A percentile compares a stretch with the other conserved stretches of the same genome.
Evolutionary conservation across 2,329 filamentous ascomycete genomes (phyloP).

Genomic region (Exophiala viscosa): DNA sequence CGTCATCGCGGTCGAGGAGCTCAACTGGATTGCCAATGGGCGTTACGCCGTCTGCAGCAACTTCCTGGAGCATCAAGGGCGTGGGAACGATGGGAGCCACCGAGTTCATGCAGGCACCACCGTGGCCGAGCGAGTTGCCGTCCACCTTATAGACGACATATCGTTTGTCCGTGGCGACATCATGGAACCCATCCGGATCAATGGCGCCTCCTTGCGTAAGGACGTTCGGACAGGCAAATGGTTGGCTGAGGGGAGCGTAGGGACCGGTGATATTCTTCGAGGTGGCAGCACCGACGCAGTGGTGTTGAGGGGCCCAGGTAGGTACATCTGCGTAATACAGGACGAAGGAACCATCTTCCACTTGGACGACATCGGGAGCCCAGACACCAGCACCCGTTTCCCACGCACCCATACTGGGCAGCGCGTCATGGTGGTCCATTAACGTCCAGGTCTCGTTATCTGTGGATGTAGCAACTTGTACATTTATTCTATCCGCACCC

Average conservation of each 20-base stretch:
- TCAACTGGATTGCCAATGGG: constrained; percentile 51
- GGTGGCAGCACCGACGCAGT: constrained; percentile 59
- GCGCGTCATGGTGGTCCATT: constrained; percentile 50
- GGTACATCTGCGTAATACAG: constrained; percentile 54
- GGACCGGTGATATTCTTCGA: constrained; percentile 50
- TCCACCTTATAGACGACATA: constrained; percentile 66
- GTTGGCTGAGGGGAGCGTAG: constrained; percentile 46
- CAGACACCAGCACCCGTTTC: constrained; percentile 53
- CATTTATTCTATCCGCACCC: constrained; percentile 31
- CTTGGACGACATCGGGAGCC: constrained; percentile 58
- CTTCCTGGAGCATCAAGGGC: constrained; percentile 41
- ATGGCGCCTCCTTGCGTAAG: constrained; percentile 55
- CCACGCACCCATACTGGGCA: constrained; percentile 55
- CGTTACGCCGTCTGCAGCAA: constrained; percentile 49
- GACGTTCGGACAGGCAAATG: constrained; percentile 51
- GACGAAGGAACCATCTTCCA: constrained; percentile 52
- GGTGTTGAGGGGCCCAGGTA: constrained; percentile 34
- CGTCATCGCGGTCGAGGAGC: constrained; percentile 60
- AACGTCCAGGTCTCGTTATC: constrained; percentile 49
- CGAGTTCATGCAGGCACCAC: constrained; percentile 48
- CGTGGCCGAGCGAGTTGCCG: constrained; percentile 54
- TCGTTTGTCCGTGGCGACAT: constrained; percentile 48
- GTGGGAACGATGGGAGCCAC: constrained; percentile 35
- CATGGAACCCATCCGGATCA: constrained; percentile 59
- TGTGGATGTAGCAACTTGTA: constrained; percentile 53